A percentile compares a stretch with the other conserved stretches of the same genome.
Evolutionary conservation across 2,329 filamentous ascomycete species (phyloP).

Genomic region (Claviceps cyperi): DNA sequence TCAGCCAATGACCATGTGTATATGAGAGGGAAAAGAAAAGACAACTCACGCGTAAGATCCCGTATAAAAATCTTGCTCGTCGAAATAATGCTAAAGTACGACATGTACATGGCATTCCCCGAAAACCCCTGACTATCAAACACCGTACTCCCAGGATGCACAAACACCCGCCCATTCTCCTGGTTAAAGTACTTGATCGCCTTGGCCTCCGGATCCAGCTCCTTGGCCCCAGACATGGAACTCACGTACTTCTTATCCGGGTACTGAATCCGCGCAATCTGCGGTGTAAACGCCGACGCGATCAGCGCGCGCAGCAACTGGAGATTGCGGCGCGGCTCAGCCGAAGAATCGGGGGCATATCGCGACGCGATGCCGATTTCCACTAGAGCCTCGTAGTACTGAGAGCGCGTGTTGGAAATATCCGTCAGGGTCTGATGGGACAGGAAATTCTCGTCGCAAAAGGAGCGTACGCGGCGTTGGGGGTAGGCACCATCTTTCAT

Average conservation of each 20-base stretch:
- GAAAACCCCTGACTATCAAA: constrained; percentile 73
- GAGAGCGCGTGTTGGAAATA: constrained; percentile 71
- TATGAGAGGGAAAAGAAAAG: background rate
- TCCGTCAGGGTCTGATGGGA: constrained; percentile 73
- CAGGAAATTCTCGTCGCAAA: constrained; percentile 78
- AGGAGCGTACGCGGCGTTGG: constrained; percentile 51
- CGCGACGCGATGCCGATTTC: constrained; percentile 66
- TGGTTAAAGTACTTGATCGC: constrained; percentile 89
- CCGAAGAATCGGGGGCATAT: constrained; percentile 15
- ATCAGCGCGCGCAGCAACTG: constrained; percentile 54
- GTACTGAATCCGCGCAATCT: constrained; percentile 82
- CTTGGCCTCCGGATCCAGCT: constrained; percentile 80
- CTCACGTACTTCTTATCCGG: constrained; percentile 91
- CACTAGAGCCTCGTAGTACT: constrained; percentile 73
- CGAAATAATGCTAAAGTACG: constrained; percentile 83
- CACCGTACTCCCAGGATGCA: constrained; percentile 77
- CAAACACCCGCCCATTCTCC: constrained; percentile 75
- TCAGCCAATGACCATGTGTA: no score
- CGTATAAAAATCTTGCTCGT: constrained; percentile 86
- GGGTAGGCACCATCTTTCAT: constrained; percentile 43
- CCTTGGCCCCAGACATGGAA: constrained; percentile 76
- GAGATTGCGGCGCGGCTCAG: constrained; percentile 17
- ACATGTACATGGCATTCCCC: constrained; percentile 61
- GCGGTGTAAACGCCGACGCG: constrained; percentile 64
- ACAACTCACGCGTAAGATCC: constrained; percentile 66